Evolutionary conservation across 1,284 basidiomycete species (phyloP), one percentile per base, ranked within the genome.

Genomic region (Irpex sp.): DNA sequence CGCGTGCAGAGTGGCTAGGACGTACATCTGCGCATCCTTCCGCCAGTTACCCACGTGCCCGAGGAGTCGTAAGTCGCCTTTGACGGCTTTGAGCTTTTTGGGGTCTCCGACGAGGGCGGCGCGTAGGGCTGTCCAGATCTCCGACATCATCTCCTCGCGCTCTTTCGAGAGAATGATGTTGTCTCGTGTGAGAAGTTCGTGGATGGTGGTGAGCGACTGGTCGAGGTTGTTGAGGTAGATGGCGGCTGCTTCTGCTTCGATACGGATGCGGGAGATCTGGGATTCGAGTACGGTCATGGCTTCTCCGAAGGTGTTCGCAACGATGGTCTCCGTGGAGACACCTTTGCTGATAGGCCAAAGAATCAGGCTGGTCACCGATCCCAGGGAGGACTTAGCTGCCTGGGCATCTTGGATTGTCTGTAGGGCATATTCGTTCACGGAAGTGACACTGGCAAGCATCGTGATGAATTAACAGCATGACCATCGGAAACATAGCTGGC

Each of bases 341-440:
- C 72, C 68, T 9, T 73, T 64, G 4, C 72, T 69, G 74, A 85
- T 82, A 0, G 83, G 83, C 55, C 81, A 58, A 4, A 58, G 38
- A 40, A 56, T 56, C 4, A 56, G 31, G 11, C 54, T 21, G 34
- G 5, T 36, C 3, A 56, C 4, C 6, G 54, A 56, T 3, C 31
- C 31, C 31, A 48, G 15, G 2, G 57, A 48, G 4, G 38, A 8
- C 37, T 58, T 58, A 4, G 31, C 9, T 9, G 73, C 67, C 26
- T 80, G 77, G 31, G 83, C 81, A 11, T 72, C 76, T 71, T 85
- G 82, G 26, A 92, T 91, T 4, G 82, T 78, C 17, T 78, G 77
- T 59, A 90, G 76, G 0, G 88, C 88, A 68, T 89, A 84, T 63
- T 86, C 85, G 67, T 90, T 92, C 58, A 89, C 78, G 0, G 88